Conservation (phyloP, 2,329 filamentous ascomycete species). For the Cercospora berteroae region DNA sequence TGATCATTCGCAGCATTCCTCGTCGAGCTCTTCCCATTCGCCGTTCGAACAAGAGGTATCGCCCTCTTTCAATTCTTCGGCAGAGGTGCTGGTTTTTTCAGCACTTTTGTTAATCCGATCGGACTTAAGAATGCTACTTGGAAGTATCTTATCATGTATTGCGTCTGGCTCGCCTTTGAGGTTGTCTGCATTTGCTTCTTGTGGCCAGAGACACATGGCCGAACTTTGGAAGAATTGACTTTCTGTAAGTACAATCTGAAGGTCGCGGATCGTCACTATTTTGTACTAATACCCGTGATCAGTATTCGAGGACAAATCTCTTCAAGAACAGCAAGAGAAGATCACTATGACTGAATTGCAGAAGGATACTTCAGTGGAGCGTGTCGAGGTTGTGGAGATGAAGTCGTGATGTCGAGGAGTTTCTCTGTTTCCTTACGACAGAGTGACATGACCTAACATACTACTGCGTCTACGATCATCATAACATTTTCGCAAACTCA, state of each 20-base stretch:
- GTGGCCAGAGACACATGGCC: conserved; percentile 45
- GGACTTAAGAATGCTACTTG: conserved; percentile 45
- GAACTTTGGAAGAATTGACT: conserved; percentile 48
- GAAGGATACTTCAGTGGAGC: not conserved
- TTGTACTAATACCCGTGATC: too few relatives aligned
- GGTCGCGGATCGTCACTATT: too few relatives aligned
- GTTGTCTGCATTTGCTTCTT: conserved; percentile 46
- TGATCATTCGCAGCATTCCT: conserved; percentile 45
- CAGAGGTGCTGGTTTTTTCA: conserved; percentile 51
- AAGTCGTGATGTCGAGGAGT: not conserved
- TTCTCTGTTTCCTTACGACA: not conserved
- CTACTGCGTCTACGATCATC: not conserved
- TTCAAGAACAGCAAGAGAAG: conserved; percentile 7
- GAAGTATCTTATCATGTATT: conserved; percentile 49
- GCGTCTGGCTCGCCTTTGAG: conserved; percentile 44
- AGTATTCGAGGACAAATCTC: conserved; percentile 32
- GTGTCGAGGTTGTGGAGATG: not conserved
- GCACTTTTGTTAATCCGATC: conserved; percentile 50
- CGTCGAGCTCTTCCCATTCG: conserved; percentile 60
- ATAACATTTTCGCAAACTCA: not conserved
- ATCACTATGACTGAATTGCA: conserved; percentile 3
- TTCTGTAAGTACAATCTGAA: conserved; percentile 45
- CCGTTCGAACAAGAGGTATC: conserved; percentile 58
- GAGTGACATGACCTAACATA: not conserved
- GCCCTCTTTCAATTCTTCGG: conserved; percentile 58